Base-by-base conservation (phyloP, 1,139 yeast species). In the Saccharomyces hybrid region DNA sequence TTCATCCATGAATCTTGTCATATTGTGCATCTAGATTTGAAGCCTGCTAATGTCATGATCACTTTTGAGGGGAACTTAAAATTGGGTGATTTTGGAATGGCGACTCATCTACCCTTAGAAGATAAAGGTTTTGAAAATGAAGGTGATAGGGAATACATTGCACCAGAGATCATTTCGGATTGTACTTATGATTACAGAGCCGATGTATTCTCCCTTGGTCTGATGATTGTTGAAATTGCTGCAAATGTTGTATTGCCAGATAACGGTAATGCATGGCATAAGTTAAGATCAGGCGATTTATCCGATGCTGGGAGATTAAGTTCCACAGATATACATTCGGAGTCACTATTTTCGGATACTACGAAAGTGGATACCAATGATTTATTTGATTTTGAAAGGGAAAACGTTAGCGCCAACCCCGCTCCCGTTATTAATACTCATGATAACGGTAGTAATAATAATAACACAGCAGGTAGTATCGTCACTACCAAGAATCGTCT, bases 181-280 rank as follows among this genome's bases (percentile, higher is more conserved):
- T 90, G 89, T 65, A 78, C 81, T 53, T 93, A 93, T 67, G 91
- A 90, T 52, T 90, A 87, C 61, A 91, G 93, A 57, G 98, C 99
- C 0, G 99, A 93, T 70, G 84, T 93, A 11, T 93, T 93, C 71
- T 88, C 97, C 32, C 79, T 91, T 49, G 99, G 99, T 0, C 76
- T 95, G 57, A 88, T 93, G 61, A 85, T 93, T 75, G 84, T 93
- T 51, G 99, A 93, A 70, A 87, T 90, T 62, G 99, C 99, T 1
- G 97, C 99, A 1, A 93, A 93, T 70, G 93, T 93, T 52, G 83
- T 91, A 6, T 74, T 95, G 50, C 99, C 99, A 0, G 98, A 93
- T 63, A 91, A 95, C 70, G 99, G 99, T 4, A 81, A 90, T 7
- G 95, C 96, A 38, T 93, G 99, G 99, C 93, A 95, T 61, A 91